phyloP scores from a whole-genome alignment of 179 eudicot species.

The Silene noctiflora region DNA sequence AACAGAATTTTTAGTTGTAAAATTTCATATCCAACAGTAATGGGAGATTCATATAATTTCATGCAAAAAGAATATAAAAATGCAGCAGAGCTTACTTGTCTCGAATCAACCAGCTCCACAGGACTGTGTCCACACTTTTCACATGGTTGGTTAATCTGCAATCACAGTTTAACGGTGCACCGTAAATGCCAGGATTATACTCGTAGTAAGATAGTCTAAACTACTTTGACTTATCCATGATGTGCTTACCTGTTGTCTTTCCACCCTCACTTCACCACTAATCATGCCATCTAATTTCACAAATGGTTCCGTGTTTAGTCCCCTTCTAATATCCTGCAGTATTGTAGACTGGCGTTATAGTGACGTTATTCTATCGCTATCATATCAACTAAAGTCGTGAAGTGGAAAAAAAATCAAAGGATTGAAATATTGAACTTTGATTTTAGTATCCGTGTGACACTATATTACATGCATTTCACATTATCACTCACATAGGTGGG shows the following conservation, averaged over 20 bases:
- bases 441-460: too few relatives aligned
- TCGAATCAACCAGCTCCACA: conserved; percentile 41
- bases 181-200: background rate
- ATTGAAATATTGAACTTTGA: too few relatives aligned
- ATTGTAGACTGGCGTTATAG: background rate
- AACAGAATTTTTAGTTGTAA: conserved; percentile 6
- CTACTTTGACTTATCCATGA: background rate
- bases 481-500: too few relatives aligned
- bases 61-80: background rate
- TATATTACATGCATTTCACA: too few relatives aligned
- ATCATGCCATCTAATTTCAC: conserved; percentile 37
- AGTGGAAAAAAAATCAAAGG: background rate
- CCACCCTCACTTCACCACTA: conserved; percentile 38
- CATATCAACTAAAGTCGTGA: background rate
- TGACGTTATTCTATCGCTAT: background rate
- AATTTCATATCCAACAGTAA: background rate
- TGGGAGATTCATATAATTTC: background rate
- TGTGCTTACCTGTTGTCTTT: conserved; percentile 33
- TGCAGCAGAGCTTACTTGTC: conserved; percentile 34
- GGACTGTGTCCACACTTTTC: conserved; percentile 43
- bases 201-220: background rate
- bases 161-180: too few relatives aligned
- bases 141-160: conserved; percentile 34
- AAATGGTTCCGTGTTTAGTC: conserved; percentile 41
- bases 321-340: conserved; percentile 41